Conservation (phyloP, 2,329 filamentous ascomycete species). For the Pseudogymnoascus verrucosus region DNA sequence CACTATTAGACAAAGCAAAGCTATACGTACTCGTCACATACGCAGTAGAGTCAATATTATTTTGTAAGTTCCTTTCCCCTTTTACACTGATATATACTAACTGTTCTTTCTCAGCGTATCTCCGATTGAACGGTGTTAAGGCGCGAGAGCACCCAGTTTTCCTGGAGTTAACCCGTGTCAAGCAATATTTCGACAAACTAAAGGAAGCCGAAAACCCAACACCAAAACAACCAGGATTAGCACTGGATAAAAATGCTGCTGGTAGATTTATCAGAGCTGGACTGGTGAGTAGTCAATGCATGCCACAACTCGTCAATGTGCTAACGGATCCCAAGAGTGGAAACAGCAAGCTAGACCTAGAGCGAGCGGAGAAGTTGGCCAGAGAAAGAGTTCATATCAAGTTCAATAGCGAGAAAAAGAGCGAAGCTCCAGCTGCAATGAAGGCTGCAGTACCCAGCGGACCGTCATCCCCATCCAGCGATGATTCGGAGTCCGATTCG, state of each 20-base stretch:
- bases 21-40: slow-evolving; percentile 84
- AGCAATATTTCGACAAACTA: slow-evolving; percentile 90
- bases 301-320: neutral
- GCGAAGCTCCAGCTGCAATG: slow-evolving; percentile 13
- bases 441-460: neutral
- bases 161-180: slow-evolving; percentile 75
- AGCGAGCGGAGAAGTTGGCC: slow-evolving; percentile 40
- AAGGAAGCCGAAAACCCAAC: slow-evolving; percentile 62
- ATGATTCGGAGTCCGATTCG: neutral
- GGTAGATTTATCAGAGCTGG: slow-evolving; percentile 76
- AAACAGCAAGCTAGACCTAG: slow-evolving; percentile 43
- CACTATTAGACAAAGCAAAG: slow-evolving; percentile 91
- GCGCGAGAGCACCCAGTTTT: slow-evolving; percentile 81
- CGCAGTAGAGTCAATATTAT: slow-evolving; percentile 81
- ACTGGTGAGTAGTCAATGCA: slow-evolving; percentile 45
- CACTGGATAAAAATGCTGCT: slow-evolving; percentile 66
- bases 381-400: slow-evolving; percentile 43
- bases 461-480: neutral
- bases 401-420: slow-evolving; percentile 28
- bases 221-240: slow-evolving; percentile 47
- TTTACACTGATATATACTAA: neutral
- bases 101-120: slow-evolving; percentile 47
- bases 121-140: slow-evolving; percentile 71
- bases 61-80: slow-evolving; percentile 48
- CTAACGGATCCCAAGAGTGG: slow-evolving; percentile 22